Evolutionary conservation across 345 rosid species (phyloP), one percentile per base, ranked within the genome.

Genomic region (Camelina laxa): DNA sequence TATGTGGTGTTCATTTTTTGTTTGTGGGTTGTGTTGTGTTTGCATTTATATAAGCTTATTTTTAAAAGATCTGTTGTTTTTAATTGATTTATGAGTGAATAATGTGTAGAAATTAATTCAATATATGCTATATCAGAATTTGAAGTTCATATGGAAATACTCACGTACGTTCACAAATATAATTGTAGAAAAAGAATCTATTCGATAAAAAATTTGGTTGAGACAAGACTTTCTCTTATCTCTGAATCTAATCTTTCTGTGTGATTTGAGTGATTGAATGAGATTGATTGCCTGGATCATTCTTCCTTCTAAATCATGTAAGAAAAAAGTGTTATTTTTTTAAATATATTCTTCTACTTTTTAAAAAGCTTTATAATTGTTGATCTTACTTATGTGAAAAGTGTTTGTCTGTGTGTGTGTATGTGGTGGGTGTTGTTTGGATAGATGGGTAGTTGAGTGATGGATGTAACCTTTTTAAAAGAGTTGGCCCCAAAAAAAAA

Each of bases 381-480:
- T 69, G 80, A 70, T 70, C 60, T 76, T 76, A 47, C 45, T 64
- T 63, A 38, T 63, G 54, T 76, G 45, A 76, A 69, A 76, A 65
- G 67, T 65, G 75, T 69, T 3, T 41, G n/a, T 27, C 30, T 64
- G 17, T 72, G 62, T 76, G 64, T 17, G 36, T 56, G 24, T 63
- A 44, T 74, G 80, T 63, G 80, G 80, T 70, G 75, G 51, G 71
- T 36, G 63, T 70, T 63, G 66, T 70, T 70, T 76, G 71, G 71
- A 69, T 76, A 63, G 60, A 63, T 57, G 75, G 9, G 80, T 76
- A 63, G 70, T 63, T 69, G 75, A 70, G 70, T 76, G 75, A 76
- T 70, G 53, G 71, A 56, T 76, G 72, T 56, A 56, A 76, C 67
- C 75, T 76, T 76, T 76, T 76, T 1, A 63, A 76, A 70, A 76